These are phyloP conservation scores for Thymus quinquecostatus DNA, from an alignment of 257 asterid species.

Conservation along the genomic window DNA sequence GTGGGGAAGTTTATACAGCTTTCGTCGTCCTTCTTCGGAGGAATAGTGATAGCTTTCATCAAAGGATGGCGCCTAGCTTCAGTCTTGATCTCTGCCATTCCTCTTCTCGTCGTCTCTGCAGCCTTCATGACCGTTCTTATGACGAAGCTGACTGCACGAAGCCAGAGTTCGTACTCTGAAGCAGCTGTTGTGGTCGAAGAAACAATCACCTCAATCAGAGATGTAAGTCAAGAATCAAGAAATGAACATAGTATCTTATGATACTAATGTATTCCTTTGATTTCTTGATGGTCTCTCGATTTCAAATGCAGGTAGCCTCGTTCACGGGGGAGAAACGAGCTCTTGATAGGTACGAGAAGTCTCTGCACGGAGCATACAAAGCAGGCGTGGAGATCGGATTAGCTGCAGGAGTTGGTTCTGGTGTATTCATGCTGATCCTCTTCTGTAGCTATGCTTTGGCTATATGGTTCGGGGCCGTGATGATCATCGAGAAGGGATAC, in stretches of 20 bases:
- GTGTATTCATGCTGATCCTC: slow-evolving; percentile 47
- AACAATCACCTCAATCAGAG: slow-evolving; percentile 61
- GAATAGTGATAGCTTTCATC: slow-evolving; percentile 53
- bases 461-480: slow-evolving; percentile 65
- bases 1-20: slow-evolving; percentile 59
- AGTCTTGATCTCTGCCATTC: slow-evolving; percentile 59
- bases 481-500: slow-evolving; percentile 52
- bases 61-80: slow-evolving; percentile 66
- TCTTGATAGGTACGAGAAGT: slow-evolving; percentile 41
- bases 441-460: slow-evolving; percentile 63
- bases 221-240: slow-evolving; percentile 39
- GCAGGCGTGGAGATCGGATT: slow-evolving; percentile 57
- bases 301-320: slow-evolving; percentile 56
- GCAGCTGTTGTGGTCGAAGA: slow-evolving; percentile 68
- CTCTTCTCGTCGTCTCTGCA: slow-evolving; percentile 51
- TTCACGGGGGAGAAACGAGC: slow-evolving; percentile 66
- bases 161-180: slow-evolving; percentile 57
- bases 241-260: not conserved
- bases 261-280: not conserved
- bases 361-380: slow-evolving; percentile 46
- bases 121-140: slow-evolving; percentile 50
- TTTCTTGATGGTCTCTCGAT: not conserved
- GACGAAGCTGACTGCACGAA: slow-evolving; percentile 39
- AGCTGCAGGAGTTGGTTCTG: slow-evolving; percentile 63
- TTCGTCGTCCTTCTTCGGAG: slow-evolving; percentile 55